phyloP scores from a whole-genome alignment of 2,329 filamentous ascomycete species.

The Aspergillus glaucus region DNA sequence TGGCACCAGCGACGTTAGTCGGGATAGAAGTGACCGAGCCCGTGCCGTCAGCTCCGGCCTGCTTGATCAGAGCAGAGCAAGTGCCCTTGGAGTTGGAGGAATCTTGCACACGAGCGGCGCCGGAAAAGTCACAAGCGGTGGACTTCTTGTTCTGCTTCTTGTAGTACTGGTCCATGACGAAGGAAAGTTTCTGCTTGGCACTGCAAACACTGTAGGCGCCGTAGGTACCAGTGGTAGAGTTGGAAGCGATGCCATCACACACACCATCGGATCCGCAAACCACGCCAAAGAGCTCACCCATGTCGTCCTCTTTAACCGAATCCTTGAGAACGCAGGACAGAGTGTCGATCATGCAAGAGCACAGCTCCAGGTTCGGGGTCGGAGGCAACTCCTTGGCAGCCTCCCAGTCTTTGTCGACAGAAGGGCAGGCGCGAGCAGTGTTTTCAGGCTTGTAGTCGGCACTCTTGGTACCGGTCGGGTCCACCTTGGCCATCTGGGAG shows the following conservation, averaged over 20 bases:
- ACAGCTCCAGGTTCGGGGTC: conserved; percentile 69
- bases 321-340: conserved; percentile 63
- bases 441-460: conserved; percentile 68
- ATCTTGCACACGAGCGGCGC: conserved; percentile 33
- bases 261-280: conserved; percentile 34
- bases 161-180: conserved; percentile 44
- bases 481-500: conserved; percentile 61
- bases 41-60: conserved; percentile 32
- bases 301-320: conserved; percentile 52
- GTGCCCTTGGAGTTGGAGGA: conserved; percentile 25
- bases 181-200: conserved; percentile 40
- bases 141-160: conserved; percentile 24
- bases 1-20: conserved; percentile 15
- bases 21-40: conserved; percentile 34
- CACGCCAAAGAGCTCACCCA: conserved; percentile 60
- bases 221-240: conserved; percentile 38
- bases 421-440: conserved; percentile 65
- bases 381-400: conserved; percentile 68
- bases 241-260: conserved; percentile 35
- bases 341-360: conserved; percentile 75
- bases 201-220: conserved; percentile 46
- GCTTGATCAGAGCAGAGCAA: conserved; percentile 18
- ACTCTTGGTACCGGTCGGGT: conserved; percentile 60
- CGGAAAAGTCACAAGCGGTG: conserved; percentile 41
- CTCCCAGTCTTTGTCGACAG: conserved; percentile 58